phyloP scores from a whole-genome alignment of 2,329 filamentous ascomycete genomes.

The Pseudogymnoascus pannorum region DNA sequence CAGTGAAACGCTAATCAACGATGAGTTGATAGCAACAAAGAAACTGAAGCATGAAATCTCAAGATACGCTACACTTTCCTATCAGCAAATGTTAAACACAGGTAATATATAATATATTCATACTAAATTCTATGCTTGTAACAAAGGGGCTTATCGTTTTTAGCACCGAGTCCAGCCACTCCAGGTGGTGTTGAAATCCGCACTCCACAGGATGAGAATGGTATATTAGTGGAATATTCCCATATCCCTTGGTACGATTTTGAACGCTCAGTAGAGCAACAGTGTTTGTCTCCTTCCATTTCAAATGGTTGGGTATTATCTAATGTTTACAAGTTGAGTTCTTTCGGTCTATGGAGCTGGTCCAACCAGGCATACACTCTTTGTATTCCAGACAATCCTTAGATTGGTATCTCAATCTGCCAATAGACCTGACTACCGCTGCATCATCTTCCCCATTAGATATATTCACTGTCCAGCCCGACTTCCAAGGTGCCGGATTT shows the following conservation, averaged over 20 bases:
- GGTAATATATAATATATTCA: constrained; percentile 10
- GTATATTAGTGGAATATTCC: constrained; percentile 15
- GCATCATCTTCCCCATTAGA: constrained; percentile 9
- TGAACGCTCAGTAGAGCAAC: constrained; percentile 12
- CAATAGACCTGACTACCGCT: not conserved
- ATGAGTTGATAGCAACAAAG: constrained; percentile 12
- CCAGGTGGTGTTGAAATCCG: constrained; percentile 15
- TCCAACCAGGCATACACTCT: constrained; percentile 8
- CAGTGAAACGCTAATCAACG: constrained; percentile 15
- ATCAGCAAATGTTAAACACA: not conserved
- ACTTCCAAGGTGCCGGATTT: constrained; percentile 10
- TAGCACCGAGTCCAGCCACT: constrained; percentile 14
- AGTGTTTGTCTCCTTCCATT: constrained; percentile 11
- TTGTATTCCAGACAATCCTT: not conserved
- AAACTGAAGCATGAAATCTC: constrained; percentile 13
- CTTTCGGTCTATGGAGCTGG: not conserved
- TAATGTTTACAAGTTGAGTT: constrained; percentile 14
- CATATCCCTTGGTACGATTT: constrained; percentile 19
- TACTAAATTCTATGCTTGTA: not conserved
- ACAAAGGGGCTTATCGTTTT: not conserved
- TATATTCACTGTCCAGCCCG: constrained; percentile 6
- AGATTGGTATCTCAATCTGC: not conserved
- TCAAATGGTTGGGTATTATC: constrained; percentile 1
- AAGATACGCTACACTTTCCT: constrained; percentile 12
- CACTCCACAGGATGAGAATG: constrained; percentile 12